Evolutionary conservation across 1,139 yeast genomes (phyloP).

Genomic region (Geotrichum candidum): DNA sequence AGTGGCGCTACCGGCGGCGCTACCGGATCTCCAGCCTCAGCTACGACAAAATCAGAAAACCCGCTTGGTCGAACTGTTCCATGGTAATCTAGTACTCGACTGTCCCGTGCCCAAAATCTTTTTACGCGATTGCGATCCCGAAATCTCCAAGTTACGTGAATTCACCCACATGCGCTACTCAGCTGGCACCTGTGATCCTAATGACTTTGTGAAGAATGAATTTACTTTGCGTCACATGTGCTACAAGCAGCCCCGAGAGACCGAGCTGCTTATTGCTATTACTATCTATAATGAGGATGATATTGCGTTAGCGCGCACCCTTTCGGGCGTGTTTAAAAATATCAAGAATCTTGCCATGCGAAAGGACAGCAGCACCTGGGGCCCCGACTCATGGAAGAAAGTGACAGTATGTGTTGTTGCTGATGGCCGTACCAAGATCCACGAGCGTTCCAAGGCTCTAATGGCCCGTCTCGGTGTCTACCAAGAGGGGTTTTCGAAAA

Average conservation of each 20-base stretch:
- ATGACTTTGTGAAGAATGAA: conserved; percentile 48
- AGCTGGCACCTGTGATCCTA: conserved; percentile 77
- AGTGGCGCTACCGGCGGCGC: neutral
- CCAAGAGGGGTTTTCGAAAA: conserved; percentile 80
- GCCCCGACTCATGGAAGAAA: conserved; percentile 74
- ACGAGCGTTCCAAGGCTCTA: conserved; percentile 58
- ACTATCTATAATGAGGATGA: conserved; percentile 83
- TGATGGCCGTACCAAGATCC: conserved; percentile 68
- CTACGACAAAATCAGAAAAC: conserved; percentile 8
- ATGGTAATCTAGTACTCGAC: conserved; percentile 71
- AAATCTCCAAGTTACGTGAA: conserved; percentile 52
- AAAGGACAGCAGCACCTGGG: conserved; percentile 63
- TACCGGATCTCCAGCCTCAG: conserved; percentile 20
- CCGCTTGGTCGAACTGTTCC: conserved; percentile 46
- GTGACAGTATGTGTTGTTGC: conserved; percentile 68
- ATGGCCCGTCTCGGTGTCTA: conserved; percentile 69
- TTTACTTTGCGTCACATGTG: conserved; percentile 65
- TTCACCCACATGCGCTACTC: conserved; percentile 73
- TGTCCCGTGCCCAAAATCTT: conserved; percentile 58
- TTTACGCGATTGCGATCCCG: conserved; percentile 35
- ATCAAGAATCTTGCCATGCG: conserved; percentile 55
- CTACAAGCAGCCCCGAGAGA: conserved; percentile 59
- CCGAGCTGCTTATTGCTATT: conserved; percentile 67
- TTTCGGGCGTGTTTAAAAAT: conserved; percentile 72
- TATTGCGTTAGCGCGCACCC: conserved; percentile 60